A percentile compares a stretch with the other conserved stretches of the same genome.
phyloP scores from a whole-genome alignment of 257 asterid genomes.

The Oldenlandia corymbosa region DNA sequence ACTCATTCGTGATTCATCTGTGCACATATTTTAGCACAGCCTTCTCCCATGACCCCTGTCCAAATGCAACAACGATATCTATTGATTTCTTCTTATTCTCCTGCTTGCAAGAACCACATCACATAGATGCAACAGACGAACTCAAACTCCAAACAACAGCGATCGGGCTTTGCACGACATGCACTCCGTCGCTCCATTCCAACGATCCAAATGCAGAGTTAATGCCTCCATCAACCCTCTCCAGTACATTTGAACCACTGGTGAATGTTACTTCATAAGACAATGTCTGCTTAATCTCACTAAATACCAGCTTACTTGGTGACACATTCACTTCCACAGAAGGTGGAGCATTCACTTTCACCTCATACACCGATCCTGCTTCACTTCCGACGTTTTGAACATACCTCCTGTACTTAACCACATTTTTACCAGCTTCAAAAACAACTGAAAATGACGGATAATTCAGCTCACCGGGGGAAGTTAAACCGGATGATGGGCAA shows the following conservation, averaged over 20 bases:
- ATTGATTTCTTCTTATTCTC: neutral
- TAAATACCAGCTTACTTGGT: conserved; percentile 58
- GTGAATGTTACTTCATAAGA: conserved; percentile 66
- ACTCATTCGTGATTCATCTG: neutral
- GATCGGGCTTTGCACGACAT: conserved; percentile 70
- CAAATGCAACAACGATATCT: too few species aligned
- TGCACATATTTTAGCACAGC: neutral
- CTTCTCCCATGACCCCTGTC: too few species aligned
- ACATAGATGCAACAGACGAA: conserved; percentile 45
- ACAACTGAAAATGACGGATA: conserved; percentile 85
- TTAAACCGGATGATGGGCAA: conserved; percentile 37
- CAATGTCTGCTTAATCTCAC: conserved; percentile 29
- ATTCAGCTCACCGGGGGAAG: conserved; percentile 70
- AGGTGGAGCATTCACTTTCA: conserved; percentile 56
- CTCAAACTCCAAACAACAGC: conserved; percentile 48
- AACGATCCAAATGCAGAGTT: conserved; percentile 65
- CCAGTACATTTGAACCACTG: conserved; percentile 24
- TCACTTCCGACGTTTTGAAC: conserved; percentile 67
- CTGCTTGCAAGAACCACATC: conserved; percentile 32
- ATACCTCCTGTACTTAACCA: conserved; percentile 58
- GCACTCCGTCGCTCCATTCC: conserved; percentile 72
- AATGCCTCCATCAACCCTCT: conserved; percentile 16
- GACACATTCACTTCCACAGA: conserved; percentile 69
- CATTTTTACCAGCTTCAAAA: conserved; percentile 24
- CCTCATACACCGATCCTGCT: conserved; percentile 45